These are phyloP conservation scores for Magnusiomyces paraingens DNA, from an alignment of 1,139 yeast species.

Conservation along the genomic window DNA sequence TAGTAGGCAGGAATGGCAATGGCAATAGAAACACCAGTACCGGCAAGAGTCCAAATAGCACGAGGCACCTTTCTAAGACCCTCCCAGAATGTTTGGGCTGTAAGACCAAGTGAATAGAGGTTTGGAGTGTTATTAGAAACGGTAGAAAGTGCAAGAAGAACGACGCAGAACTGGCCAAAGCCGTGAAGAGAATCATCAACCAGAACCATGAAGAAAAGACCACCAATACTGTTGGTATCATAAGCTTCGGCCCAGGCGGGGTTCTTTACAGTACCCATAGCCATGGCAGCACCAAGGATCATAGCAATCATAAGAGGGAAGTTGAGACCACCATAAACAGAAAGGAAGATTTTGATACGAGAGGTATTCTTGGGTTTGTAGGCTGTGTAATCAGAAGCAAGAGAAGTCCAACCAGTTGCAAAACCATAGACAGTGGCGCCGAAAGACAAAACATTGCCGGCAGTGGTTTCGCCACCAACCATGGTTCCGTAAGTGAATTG, in stretches of 20 bases:
- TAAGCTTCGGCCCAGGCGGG: slow-evolving; percentile 48
- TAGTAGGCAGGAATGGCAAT: slow-evolving; percentile 85
- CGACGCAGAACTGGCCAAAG: slow-evolving; percentile 87
- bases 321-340: slow-evolving; percentile 57
- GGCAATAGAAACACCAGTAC: slow-evolving; percentile 72
- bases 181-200: slow-evolving; percentile 77
- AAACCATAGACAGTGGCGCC: slow-evolving; percentile 85
- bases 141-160: slow-evolving; percentile 72
- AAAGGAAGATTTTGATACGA: slow-evolving; percentile 52
- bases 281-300: slow-evolving; percentile 84
- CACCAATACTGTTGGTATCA: slow-evolving; percentile 60
- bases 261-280: slow-evolving; percentile 48
- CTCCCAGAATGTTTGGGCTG: slow-evolving; percentile 80
- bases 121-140: slow-evolving; percentile 89
- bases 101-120: slow-evolving; percentile 81
- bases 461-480: slow-evolving; percentile 42
- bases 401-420: slow-evolving; percentile 94
- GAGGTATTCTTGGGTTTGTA: slow-evolving; percentile 66
- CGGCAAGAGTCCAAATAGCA: slow-evolving; percentile 69
- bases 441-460: slow-evolving; percentile 73
- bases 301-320: slow-evolving; percentile 66
- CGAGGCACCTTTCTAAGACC: slow-evolving; percentile 69
- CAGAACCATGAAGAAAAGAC: slow-evolving; percentile 69
- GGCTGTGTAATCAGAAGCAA: slow-evolving; percentile 87
- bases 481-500: slow-evolving; percentile 48